These are phyloP conservation scores for Scenedesmus sp. DNA, from an alignment of 163 green algal genomes.

Conservation along the genomic window DNA sequence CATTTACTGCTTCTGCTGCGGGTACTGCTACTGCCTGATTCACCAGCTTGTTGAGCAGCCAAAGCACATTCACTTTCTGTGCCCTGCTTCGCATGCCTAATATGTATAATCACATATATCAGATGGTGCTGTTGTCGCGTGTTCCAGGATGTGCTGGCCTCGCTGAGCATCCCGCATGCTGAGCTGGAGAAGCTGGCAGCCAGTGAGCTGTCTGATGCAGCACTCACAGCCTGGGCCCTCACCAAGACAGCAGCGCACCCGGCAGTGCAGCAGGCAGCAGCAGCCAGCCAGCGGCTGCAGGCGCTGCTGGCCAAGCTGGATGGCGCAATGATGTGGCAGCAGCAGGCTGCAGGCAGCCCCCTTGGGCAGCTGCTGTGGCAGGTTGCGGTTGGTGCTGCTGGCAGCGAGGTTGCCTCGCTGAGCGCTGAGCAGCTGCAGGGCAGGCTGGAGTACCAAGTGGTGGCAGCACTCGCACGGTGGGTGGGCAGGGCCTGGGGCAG, in stretches of 20 bases:
- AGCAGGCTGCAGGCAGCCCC: conserved; percentile 8
- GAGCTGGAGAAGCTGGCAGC: conserved; percentile 20
- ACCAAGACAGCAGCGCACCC: conserved; percentile 38
- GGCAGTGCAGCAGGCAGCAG: conserved; percentile 27
- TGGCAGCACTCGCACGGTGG: neutral
- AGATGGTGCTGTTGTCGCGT: neutral
- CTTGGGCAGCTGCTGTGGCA: conserved; percentile 31
- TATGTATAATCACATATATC: neutral
- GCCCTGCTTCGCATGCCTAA: neutral
- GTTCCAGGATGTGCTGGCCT: conserved; percentile 15
- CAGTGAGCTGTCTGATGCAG: conserved; percentile 23
- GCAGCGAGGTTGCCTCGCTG: neutral
- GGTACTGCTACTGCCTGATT: neutral
- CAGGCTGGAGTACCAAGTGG: conserved; percentile 18
- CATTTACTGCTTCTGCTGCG: neutral
- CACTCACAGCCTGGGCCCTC: conserved; percentile 28
- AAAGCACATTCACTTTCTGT: neutral
- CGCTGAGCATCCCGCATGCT: conserved; percentile 31
- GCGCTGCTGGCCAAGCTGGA: conserved; percentile 34
- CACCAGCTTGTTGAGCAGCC: neutral
- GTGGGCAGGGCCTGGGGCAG: neutral
- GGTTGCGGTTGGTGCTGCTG: neutral
- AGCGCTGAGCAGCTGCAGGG: neutral
- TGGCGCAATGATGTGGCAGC: conserved; percentile 28
- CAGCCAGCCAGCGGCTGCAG: conserved; percentile 2